Percentiles rank a stretch among this genome's conserved stretches.
These are phyloP conservation scores for Syzygium malaccense DNA, from an alignment of 441 rosid species.

Conservation along the genomic window DNA sequence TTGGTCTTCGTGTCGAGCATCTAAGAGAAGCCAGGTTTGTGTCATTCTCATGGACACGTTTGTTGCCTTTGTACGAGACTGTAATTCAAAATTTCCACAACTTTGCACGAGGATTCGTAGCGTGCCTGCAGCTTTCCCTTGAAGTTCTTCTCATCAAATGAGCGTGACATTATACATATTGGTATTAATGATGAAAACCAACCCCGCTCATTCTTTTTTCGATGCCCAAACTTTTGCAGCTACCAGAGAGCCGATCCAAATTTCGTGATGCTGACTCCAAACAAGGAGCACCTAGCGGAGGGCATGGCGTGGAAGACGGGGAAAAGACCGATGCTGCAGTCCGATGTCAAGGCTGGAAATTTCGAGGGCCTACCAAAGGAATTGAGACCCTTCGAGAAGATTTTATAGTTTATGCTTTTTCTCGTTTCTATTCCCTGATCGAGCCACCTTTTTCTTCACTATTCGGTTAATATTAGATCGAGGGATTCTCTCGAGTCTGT, in stretches of 20 bases:
- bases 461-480: not conserved
- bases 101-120: not conserved
- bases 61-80: not conserved
- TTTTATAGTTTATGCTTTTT: constrained; percentile 27
- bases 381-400: constrained; percentile 57
- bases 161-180: not conserved
- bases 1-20: constrained; percentile 76
- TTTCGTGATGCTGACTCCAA: constrained; percentile 82
- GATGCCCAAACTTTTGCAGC: constrained; percentile 29
- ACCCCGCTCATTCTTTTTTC: not conserved
- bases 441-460: not conserved
- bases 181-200: not conserved
- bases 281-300: constrained; percentile 85
- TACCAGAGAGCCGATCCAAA: constrained; percentile 94
- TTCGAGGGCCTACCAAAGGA: constrained; percentile 60
- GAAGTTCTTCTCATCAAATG: not conserved
- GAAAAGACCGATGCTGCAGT: constrained; percentile 67
- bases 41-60: not conserved
- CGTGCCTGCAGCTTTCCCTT: not conserved
- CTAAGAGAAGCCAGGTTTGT: constrained; percentile 78
- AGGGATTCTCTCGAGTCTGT: not conserved
- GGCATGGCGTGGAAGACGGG: constrained; percentile 67
- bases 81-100: not conserved
- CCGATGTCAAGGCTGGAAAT: constrained; percentile 66
- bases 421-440: not conserved